Percentiles rank a stretch among this genome's conserved stretches.
These are phyloP conservation scores for Kwoniella botswanensis DNA, from an alignment of 768 basidiomycete genomes.

Conservation along the genomic window DNA sequence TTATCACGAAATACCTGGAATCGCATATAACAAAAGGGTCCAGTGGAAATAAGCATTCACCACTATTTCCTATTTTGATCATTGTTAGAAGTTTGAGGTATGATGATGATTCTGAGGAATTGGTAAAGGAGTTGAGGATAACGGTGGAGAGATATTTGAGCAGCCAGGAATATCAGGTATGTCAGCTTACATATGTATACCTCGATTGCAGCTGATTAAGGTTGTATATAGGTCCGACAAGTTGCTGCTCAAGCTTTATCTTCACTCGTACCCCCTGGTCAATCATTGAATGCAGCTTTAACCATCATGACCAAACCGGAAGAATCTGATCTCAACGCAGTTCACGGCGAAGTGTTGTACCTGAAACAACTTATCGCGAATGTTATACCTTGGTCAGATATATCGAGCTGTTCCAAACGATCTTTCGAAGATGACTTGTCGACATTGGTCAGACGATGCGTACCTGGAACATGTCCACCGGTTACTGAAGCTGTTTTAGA, in stretches of 20 bases:
- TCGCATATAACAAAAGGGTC: not conserved
- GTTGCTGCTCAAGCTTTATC: slow-evolving; percentile 51
- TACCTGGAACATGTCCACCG: slow-evolving; percentile 11
- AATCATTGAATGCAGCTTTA: slow-evolving; percentile 15
- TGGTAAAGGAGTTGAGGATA: slow-evolving; percentile 27
- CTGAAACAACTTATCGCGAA: slow-evolving; percentile 18
- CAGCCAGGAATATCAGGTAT: slow-evolving; percentile 45
- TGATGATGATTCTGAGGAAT: slow-evolving; percentile 15
- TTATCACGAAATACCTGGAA: slow-evolving; percentile 28
- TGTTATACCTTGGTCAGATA: slow-evolving; percentile 17
- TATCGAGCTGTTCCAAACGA: not conserved
- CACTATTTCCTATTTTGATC: slow-evolving; percentile 52
- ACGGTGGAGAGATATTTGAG: slow-evolving; percentile 35
- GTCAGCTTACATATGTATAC: not conserved
- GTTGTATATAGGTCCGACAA: slow-evolving; percentile 38
- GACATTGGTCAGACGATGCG: slow-evolving; percentile 1
- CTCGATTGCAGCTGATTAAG: no score
- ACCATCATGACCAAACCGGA: not conserved
- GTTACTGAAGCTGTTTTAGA: slow-evolving; percentile 17
- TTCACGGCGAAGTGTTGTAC: slow-evolving; percentile 22
- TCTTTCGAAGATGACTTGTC: not conserved
- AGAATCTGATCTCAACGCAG: slow-evolving; percentile 4
- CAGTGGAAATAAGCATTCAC: slow-evolving; percentile 31
- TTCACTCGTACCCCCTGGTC: slow-evolving; percentile 31
- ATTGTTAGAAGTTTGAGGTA: slow-evolving; percentile 48